Conservation (phyloP, 2,329 filamentous ascomycete genomes). For the Paecilomyces fulvus region DNA sequence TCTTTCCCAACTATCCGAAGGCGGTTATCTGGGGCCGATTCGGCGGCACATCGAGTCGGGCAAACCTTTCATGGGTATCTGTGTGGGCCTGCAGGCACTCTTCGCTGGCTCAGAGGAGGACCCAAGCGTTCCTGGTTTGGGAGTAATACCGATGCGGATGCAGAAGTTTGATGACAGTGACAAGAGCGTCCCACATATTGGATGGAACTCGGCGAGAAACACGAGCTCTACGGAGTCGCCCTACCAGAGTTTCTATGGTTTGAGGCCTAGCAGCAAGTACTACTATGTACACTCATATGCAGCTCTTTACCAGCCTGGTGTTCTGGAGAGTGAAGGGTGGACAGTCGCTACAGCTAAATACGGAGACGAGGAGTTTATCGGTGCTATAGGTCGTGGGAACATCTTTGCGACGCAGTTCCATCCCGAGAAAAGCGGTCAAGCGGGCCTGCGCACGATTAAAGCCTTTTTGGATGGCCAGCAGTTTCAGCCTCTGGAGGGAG, state of each 20-base stretch:
- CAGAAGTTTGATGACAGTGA: constrained; percentile 65
- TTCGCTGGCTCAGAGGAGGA: constrained; percentile 82
- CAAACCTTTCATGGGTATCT: constrained; percentile 98
- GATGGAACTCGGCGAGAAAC: constrained; percentile 83
- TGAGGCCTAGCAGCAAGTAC: constrained; percentile 80
- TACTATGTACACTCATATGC: constrained; percentile 98
- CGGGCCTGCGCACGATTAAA: constrained; percentile 73
- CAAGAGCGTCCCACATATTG: constrained; percentile 97
- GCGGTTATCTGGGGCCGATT: constrained; percentile 77
- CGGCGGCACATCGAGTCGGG: constrained; percentile 72
- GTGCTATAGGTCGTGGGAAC: constrained; percentile 77
- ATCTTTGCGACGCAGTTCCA: constrained; percentile 93
- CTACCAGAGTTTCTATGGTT: constrained; percentile 61
- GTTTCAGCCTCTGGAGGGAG: constrained; percentile 43
- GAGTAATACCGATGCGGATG: constrained; percentile 62
- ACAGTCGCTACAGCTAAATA: constrained; percentile 85
- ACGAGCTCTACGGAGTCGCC: constrained; percentile 31
- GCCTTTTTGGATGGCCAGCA: constrained; percentile 74
- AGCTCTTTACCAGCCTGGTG: constrained; percentile 62
- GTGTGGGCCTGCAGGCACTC: constrained; percentile 84
- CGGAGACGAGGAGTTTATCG: constrained; percentile 81
- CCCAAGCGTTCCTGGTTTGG: constrained; percentile 61
- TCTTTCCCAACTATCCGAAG: constrained; percentile 69
- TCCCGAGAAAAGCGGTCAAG: constrained; percentile 90
- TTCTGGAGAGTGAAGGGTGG: constrained; percentile 78